Percentiles rank a stretch among this genome's conserved stretches.
These are phyloP conservation scores for Aspergillus brunneoviolaceus DNA, from an alignment of 2,329 filamentous ascomycete species.

Conservation along the genomic window DNA sequence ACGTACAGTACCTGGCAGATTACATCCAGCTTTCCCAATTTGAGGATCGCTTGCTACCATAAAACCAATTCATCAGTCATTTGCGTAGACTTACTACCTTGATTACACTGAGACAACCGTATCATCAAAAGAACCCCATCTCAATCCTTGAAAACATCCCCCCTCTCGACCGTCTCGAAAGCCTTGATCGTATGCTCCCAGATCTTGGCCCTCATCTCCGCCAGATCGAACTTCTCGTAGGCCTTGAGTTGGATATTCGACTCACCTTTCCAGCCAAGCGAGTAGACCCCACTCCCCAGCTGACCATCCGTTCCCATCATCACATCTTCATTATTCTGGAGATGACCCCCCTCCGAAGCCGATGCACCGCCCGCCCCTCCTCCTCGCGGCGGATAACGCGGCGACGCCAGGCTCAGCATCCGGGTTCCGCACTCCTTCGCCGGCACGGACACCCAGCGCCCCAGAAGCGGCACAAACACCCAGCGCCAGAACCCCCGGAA, in stretches of 20 bases:
- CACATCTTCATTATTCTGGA: background rate
- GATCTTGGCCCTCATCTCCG: slow-evolving; percentile 1
- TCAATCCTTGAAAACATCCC: slow-evolving; percentile 1
- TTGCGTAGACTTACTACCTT: background rate
- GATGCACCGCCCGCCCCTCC: too few species aligned
- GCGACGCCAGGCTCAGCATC: slow-evolving; percentile 1
- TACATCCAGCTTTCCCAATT: too few species aligned
- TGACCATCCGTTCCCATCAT: slow-evolving; percentile 3
- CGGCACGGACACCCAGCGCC: background rate
- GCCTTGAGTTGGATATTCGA: background rate
- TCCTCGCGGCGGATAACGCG: slow-evolving; percentile 3
- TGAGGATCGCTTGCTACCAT: background rate
- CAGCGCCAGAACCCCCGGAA: slow-evolving; percentile 3
- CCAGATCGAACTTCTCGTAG: slow-evolving; percentile 5
- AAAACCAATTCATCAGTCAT: background rate
- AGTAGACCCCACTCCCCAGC: slow-evolving; percentile 6
- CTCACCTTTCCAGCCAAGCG: slow-evolving; percentile 1
- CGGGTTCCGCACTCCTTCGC: slow-evolving; percentile 4
- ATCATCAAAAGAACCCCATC: background rate
- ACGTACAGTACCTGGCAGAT: too few species aligned
- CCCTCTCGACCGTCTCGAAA: background rate
- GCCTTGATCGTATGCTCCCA: slow-evolving; percentile 8
- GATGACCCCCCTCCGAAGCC: too few species aligned
- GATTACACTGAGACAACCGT: background rate
- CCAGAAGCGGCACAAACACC: slow-evolving; percentile 5